Evolutionary conservation across 345 rosid species (phyloP).

Genomic region (Eucalyptus regnans): DNA sequence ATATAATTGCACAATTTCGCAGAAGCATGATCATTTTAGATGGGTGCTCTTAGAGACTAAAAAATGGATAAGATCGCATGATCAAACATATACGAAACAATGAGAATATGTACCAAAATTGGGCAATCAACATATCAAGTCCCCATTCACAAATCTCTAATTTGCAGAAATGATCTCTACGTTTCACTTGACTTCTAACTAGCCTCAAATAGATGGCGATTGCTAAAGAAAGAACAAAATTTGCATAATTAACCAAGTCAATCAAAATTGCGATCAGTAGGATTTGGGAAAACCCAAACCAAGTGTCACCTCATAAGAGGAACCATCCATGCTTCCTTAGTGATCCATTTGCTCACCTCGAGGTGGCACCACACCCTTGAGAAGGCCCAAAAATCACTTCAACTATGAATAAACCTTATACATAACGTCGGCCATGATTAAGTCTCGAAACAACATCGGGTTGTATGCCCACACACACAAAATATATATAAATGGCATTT

Average conservation of each 20-base stretch:
- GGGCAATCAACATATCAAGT: accelerated
- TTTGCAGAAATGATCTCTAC: neutral
- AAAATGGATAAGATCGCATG: neutral
- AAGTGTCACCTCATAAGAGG: neutral
- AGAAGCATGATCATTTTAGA: too few species aligned
- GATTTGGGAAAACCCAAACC: neutral
- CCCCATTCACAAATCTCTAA: accelerated
- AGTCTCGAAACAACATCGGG: neutral
- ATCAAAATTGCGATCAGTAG: accelerated
- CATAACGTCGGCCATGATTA: neutral
- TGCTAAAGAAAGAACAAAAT: too few species aligned
- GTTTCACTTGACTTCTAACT: too few species aligned
- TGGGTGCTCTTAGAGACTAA: neutral
- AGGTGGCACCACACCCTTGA: neutral
- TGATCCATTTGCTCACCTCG: neutral
- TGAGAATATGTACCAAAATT: too few species aligned
- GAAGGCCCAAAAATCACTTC: neutral
- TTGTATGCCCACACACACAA: neutral
- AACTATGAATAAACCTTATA: accelerated
- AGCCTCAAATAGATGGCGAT: neutral
- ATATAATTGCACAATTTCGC: too few species aligned
- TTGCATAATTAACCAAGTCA: neutral
- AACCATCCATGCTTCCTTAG: neutral
- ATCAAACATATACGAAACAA: too few species aligned
- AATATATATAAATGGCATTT: neutral